Conservation (phyloP, 78 protist genomes). For the Dictyostelium purpureum region DNA sequence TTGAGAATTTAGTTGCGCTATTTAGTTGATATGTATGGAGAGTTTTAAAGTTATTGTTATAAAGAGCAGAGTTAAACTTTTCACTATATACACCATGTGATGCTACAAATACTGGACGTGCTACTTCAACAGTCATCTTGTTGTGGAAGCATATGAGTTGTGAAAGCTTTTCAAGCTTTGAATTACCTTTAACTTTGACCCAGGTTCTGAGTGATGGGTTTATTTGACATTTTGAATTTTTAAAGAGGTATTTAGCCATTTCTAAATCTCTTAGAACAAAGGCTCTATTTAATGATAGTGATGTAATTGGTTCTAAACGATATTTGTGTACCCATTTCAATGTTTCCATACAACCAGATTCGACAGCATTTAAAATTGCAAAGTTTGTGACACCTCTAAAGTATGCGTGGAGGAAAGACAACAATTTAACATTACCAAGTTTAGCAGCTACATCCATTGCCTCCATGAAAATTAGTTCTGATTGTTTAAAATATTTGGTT, state of each 20-base stretch:
- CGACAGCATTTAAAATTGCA: background rate
- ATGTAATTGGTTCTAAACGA: background rate
- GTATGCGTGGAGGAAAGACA: background rate
- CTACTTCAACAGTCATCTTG: no score
- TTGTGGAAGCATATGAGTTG: background rate
- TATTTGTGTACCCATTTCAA: background rate
- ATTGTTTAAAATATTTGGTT: background rate
- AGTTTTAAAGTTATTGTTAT: no score
- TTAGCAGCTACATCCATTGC: constrained; percentile 11
- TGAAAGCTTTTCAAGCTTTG: background rate
- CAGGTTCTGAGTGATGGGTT: background rate
- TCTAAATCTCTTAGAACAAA: background rate
- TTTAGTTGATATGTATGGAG: background rate
- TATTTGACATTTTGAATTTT: background rate
- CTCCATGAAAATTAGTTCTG: background rate
- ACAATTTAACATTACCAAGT: background rate
- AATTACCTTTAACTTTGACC: background rate
- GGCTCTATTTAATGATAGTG: background rate
- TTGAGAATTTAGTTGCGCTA: background rate
- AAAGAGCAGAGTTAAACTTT: no score
- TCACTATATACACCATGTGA: no score
- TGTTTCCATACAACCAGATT: background rate
- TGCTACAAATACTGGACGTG: no score
- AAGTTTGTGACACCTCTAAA: background rate
- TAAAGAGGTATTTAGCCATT: background rate